These are phyloP conservation scores for Fusarium odoratissimum DNA, from an alignment of 2,329 filamentous ascomycete species.

Conservation along the genomic window DNA sequence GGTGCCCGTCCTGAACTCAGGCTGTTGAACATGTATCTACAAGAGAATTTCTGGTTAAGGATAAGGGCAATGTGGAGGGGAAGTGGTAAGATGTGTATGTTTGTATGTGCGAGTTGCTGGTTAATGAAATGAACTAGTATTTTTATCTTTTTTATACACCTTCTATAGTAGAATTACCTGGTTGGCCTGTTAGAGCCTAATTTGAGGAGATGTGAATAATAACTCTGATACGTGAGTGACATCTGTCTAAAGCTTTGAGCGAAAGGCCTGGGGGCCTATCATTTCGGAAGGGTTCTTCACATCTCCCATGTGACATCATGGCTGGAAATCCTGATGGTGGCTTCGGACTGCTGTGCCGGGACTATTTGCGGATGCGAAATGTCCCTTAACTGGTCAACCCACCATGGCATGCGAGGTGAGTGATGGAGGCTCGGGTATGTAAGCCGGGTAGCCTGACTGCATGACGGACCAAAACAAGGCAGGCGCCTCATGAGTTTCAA, in stretches of 20 bases:
- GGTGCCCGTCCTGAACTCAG: conserved; percentile 38
- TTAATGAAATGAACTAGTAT: conserved; percentile 48
- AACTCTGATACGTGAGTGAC: neutral
- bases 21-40: conserved; percentile 45
- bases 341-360: neutral
- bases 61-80: conserved; percentile 10
- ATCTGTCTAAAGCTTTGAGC: too few relatives aligned
- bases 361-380: neutral
- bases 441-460: neutral
- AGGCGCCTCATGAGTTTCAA: neutral
- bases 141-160: conserved; percentile 35
- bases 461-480: neutral
- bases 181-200: conserved; percentile 3
- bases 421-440: neutral
- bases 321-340: neutral
- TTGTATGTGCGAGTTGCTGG: conserved; percentile 44
- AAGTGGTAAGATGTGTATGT: conserved; percentile 38
- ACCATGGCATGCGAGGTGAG: neutral
- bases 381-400: too few relatives aligned
- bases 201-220: neutral
- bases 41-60: conserved; percentile 30
- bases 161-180: conserved; percentile 9
- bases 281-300: neutral
- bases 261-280: neutral
- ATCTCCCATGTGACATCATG: neutral